Conservation (phyloP, 129 eudicot species). For the Deinandra increscens region DNA sequence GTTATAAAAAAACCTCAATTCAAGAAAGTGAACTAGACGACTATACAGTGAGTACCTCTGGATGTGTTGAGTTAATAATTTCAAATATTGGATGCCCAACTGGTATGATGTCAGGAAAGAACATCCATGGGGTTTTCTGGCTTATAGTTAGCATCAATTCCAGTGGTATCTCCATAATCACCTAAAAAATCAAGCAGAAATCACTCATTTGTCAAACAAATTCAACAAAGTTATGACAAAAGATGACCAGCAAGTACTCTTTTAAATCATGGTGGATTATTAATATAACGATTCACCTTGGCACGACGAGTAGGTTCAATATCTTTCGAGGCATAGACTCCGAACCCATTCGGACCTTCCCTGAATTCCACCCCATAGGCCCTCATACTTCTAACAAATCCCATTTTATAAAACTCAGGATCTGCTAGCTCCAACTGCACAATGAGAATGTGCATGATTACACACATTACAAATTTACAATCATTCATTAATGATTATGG, state of each 20-base stretch:
- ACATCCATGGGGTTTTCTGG: constrained; percentile 95
- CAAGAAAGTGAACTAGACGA: background rate
- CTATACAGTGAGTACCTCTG: constrained; percentile 45
- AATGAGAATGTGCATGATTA: background rate
- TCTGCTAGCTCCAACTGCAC: constrained; percentile 78
- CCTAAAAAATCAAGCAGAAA: constrained; percentile 40
- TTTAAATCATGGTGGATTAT: background rate
- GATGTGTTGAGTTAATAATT: constrained; percentile 89
- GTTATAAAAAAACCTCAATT: background rate
- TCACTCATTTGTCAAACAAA: constrained; percentile 3
- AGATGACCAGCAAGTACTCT: constrained; percentile 1
- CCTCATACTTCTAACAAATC: constrained; percentile 78
- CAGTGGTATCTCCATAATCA: constrained; percentile 94
- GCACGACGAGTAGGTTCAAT: constrained; percentile 86
- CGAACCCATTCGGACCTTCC: constrained; percentile 96
- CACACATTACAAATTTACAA: background rate
- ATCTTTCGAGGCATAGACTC: constrained; percentile 84
- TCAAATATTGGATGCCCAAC: constrained; percentile 96
- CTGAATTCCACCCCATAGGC: constrained; percentile 95
- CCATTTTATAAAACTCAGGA: constrained; percentile 93
- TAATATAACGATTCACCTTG: constrained; percentile 46
- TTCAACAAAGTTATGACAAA: background rate
- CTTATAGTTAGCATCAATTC: constrained; percentile 94
- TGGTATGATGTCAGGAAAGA: constrained; percentile 92
- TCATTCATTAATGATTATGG: background rate